phyloP scores from a whole-genome alignment of 352 stramenopile species.

The Phytopythium sindhum region DNA sequence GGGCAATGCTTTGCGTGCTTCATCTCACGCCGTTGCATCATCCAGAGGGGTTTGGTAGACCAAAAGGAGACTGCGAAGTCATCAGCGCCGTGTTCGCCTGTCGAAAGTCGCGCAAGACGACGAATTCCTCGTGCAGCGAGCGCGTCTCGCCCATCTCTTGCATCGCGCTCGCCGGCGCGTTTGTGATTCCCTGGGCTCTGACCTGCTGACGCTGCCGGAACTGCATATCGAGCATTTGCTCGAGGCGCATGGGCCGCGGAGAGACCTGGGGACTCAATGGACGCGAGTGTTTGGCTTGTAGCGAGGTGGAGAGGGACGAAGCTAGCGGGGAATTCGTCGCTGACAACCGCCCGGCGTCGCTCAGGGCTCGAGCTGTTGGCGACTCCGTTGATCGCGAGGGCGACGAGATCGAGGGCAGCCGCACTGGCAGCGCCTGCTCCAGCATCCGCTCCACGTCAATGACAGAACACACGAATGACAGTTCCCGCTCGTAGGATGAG shows the following conservation, averaged over 20 bases:
- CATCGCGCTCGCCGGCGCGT: slow-evolving; percentile 12
- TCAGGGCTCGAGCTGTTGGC: neutral
- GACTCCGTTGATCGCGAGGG: neutral
- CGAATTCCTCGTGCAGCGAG: slow-evolving; percentile 12
- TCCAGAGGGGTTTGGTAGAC: neutral
- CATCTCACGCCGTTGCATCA: neutral
- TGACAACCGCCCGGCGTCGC: neutral
- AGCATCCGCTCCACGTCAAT: slow-evolving; percentile 33
- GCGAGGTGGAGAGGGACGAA: neutral
- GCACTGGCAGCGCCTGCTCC: slow-evolving; percentile 15
- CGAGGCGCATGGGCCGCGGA: slow-evolving; percentile 17
- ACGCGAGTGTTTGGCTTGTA: neutral
- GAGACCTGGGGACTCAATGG: neutral
- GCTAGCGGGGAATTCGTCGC: neutral
- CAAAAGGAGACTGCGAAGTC: slow-evolving; percentile 13
- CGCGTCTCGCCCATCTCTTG: neutral
- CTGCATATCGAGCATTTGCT: slow-evolving; percentile 39
- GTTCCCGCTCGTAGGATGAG: slow-evolving; percentile 48
- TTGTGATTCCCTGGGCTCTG: neutral
- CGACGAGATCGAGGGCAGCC: slow-evolving; percentile 30
- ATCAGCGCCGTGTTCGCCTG: slow-evolving; percentile 35
- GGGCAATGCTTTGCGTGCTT: neutral
- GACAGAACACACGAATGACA: slow-evolving; percentile 50
- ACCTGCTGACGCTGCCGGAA: slow-evolving; percentile 32
- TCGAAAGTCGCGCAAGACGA: slow-evolving; percentile 50